These are phyloP conservation scores for Dendrobium nobile DNA, from an alignment of 106 monocot genomes.

Conservation along the genomic window DNA sequence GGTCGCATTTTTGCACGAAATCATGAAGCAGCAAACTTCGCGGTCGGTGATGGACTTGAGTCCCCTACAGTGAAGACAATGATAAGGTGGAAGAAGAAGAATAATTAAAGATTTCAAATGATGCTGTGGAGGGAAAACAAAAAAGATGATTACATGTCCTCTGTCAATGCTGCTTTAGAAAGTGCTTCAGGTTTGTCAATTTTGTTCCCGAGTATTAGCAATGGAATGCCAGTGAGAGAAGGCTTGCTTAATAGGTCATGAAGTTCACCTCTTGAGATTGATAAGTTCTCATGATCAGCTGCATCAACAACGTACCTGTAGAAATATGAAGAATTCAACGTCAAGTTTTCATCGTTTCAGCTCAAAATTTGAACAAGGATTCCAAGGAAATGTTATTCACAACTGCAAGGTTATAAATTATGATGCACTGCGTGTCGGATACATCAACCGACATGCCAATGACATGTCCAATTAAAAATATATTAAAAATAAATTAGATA, in stretches of 20 bases:
- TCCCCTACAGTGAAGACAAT: conserved; percentile 38
- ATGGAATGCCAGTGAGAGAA: conserved; percentile 83
- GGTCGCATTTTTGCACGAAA: conserved; percentile 93
- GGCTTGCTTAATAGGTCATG: conserved; percentile 86
- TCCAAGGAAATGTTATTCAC: no score
- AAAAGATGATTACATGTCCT: conserved; percentile 53
- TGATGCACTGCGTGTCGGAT: no score
- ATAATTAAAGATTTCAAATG: background rate
- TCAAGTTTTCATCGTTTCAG: background rate
- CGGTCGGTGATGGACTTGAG: conserved; percentile 62
- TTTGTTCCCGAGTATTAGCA: conserved; percentile 92
- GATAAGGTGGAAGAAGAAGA: background rate
- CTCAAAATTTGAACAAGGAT: no score
- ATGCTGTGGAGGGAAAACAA: background rate
- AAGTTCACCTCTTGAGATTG: conserved; percentile 79
- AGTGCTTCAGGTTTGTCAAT: conserved; percentile 78
- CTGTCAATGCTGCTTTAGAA: conserved; percentile 45
- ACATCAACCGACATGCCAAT: no score
- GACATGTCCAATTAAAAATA: no score
- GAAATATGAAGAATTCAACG: background rate
- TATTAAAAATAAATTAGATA: no score
- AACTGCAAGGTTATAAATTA: no score
- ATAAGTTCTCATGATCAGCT: conserved; percentile 74
- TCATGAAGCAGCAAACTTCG: conserved; percentile 93
- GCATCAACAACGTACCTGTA: conserved; percentile 94